phyloP scores from a whole-genome alignment of 805 yeast species.

The Wickerhamomyces sydowiorum region DNA sequence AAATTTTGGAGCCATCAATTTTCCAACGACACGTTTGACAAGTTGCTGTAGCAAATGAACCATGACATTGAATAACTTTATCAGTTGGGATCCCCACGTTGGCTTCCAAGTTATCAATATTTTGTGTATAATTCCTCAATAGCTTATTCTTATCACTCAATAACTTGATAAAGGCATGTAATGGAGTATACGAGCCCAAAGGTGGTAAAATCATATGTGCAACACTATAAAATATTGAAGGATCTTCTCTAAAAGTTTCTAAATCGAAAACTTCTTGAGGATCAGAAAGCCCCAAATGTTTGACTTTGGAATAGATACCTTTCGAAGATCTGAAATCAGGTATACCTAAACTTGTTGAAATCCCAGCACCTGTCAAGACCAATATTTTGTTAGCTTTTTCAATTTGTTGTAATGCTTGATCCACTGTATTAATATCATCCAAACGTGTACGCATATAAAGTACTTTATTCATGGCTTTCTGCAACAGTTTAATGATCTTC shows the following conservation, averaged over 20 bases:
- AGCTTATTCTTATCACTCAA: slow-evolving; percentile 73
- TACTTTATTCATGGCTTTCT: slow-evolving; percentile 62
- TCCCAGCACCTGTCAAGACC: slow-evolving; percentile 90
- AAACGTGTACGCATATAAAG: slow-evolving; percentile 49
- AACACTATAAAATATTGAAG: slow-evolving; percentile 76
- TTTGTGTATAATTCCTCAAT: slow-evolving; percentile 83
- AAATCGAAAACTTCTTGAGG: slow-evolving; percentile 90
- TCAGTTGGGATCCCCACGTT: slow-evolving; percentile 67
- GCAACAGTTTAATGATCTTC: slow-evolving; percentile 45
- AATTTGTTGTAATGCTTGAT: slow-evolving; percentile 50
- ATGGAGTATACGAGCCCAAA: slow-evolving; percentile 56
- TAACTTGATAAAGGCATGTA: slow-evolving; percentile 73
- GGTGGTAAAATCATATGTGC: slow-evolving; percentile 85
- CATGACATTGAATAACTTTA: slow-evolving; percentile 83
- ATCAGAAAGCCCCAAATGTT: slow-evolving; percentile 65
- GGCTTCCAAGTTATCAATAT: slow-evolving; percentile 83
- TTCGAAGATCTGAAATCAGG: slow-evolving; percentile 90
- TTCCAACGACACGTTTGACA: slow-evolving; percentile 70
- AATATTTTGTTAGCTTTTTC: slow-evolving; percentile 53
- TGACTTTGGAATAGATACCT: slow-evolving; percentile 72
- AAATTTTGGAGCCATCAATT: slow-evolving; percentile 62
- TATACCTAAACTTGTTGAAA: slow-evolving; percentile 82
- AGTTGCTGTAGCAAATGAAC: slow-evolving; percentile 84
- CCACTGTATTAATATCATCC: slow-evolving; percentile 48
- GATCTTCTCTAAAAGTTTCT: slow-evolving; percentile 65